A percentile compares a stretch with the other conserved stretches of the same genome.
Evolutionary conservation across 2,329 filamentous ascomycete species (phyloP).

Genomic region (Cordyceps pruinosa): DNA sequence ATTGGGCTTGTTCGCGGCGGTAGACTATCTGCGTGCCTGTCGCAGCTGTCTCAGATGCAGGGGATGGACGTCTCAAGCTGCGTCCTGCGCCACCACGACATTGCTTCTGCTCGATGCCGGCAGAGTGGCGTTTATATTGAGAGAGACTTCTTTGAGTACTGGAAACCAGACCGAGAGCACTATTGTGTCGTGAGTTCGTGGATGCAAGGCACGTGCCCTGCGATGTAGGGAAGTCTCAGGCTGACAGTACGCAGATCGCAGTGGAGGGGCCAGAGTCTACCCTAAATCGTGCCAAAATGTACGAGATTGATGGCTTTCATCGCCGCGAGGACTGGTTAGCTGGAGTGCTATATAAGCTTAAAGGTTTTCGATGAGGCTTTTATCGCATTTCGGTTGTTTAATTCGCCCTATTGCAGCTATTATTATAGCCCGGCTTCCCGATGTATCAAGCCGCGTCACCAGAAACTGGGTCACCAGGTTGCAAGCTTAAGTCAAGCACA

Average conservation of each 20-base stretch:
- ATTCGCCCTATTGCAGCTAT: background rate
- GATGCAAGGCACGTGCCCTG: background rate
- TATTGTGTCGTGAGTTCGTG: background rate
- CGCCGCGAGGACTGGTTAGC: background rate
- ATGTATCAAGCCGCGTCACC: constrained; percentile 1
- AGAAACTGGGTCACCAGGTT: background rate
- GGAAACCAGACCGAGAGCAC: no score
- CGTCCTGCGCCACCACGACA: background rate
- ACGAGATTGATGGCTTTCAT: background rate
- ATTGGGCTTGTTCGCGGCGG: background rate
- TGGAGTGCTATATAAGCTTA: background rate
- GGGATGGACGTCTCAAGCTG: constrained; percentile 7
- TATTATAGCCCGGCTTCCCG: background rate
- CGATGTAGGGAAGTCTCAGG: background rate
- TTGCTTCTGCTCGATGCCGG: background rate
- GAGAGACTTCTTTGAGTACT: background rate
- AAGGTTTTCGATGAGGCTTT: background rate
- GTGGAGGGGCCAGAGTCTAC: constrained; percentile 3
- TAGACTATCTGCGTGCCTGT: background rate
- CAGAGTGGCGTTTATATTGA: no score
- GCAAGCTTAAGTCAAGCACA: background rate
- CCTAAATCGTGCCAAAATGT: background rate
- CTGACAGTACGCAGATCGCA: background rate
- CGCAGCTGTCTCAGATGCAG: constrained; percentile 8
- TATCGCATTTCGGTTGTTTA: background rate